Conservation (phyloP, 306 rosid species). For the Crataegus laevigata region DNA sequence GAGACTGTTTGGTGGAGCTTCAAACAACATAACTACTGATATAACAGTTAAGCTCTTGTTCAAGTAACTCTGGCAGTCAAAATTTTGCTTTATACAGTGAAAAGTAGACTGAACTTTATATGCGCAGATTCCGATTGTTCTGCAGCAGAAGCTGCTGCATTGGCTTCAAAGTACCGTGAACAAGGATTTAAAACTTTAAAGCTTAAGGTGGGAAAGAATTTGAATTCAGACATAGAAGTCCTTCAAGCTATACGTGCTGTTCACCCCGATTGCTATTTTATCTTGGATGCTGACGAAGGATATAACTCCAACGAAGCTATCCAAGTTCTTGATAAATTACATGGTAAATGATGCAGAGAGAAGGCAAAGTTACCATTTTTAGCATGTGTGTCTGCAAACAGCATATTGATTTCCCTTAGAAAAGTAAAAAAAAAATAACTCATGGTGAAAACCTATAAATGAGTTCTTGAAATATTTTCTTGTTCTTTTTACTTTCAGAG, state of each 20-base stretch:
- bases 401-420: neutral
- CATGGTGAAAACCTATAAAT: neutral
- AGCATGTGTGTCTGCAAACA: neutral
- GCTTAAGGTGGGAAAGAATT: constrained; percentile 85
- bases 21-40: constrained; percentile 69
- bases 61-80: constrained; percentile 4
- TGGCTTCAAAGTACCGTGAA: constrained; percentile 67
- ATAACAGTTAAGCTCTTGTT: constrained; percentile 58
- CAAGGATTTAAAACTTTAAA: constrained; percentile 80
- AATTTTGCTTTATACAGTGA: neutral
- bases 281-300: constrained; percentile 95
- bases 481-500: constrained; percentile 33
- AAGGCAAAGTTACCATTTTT: neutral
- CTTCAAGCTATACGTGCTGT: constrained; percentile 71
- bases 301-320: constrained; percentile 72
- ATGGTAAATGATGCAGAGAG: constrained; percentile 39
- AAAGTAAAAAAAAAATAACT: neutral
- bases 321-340: constrained; percentile 74
- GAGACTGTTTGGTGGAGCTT: constrained; percentile 94
- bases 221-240: constrained; percentile 71
- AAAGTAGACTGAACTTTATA: neutral
- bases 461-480: neutral
- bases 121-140: constrained; percentile 83
- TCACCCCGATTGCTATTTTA: constrained; percentile 69
- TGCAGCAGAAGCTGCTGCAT: constrained; percentile 64